Base-by-base conservation (phyloP, 2,329 filamentous ascomycete genomes). In the Cryphonectria carpinicola region DNA sequence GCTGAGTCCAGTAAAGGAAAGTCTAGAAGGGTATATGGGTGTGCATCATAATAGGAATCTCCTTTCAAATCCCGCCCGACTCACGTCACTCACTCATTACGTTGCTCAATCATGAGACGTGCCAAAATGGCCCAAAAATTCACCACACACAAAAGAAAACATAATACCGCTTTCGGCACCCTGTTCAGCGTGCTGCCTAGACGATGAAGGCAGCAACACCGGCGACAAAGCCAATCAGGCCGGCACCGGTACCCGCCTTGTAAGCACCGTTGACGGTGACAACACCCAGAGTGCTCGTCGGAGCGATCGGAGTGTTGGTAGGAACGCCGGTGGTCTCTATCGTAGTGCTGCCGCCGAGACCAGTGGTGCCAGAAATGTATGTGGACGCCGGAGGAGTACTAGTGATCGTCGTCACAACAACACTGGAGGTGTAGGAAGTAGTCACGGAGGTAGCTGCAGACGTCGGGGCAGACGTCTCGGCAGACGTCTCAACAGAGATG, bases 181-280 rank as follows among this genome's bases (percentile, higher is more conserved):
- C 25, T 22, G 32, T 25, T 49, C 32, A 35, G 54, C n/a, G 66
- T 39, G 61, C 32, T 32, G 25, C 37, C 76, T 79, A 83, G 71
- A 83, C 73, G 69, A 80, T 74, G 56, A 84, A 67, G 32, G 79
- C 81, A 65, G 79, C 81, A 52, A 82, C 70, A 70, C 80, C 83
- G 58, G 79, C 83, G 43, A 82, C 69, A 63, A 82, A 54, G 49
- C 72, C 74, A 58, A 84, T 76, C 68, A 80, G 80, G 37, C 80
- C 81, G 35, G 81, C 66, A 67, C 79, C 80, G 39, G 79, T 75
- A 52, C 77, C 77, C 46, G 77, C 72, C 74, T 79, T 81, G 70
- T 76, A 78, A 63, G 80, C 82, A 32, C 78, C 83, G 54, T 78
- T 82, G 52, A 79, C 79, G 32, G 82, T 75, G 63, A 77, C 74